These are phyloP conservation scores for Dendrobium officinale DNA, from an alignment of 106 monocot species.

Conservation along the genomic window DNA sequence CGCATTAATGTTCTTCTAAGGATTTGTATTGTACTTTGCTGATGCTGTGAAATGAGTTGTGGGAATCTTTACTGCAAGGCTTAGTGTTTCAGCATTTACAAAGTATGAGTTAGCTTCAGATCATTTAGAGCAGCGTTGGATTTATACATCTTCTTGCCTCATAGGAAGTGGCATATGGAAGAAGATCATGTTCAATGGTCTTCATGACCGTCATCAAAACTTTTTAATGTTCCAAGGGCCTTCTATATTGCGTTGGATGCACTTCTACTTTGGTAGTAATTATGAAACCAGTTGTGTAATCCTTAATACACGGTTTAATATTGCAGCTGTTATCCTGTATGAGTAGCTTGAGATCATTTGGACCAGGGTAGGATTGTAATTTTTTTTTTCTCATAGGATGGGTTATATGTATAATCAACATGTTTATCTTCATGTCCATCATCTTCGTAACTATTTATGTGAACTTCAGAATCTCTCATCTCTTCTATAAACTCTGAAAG, in stretches of 20 bases:
- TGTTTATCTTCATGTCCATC: not conserved
- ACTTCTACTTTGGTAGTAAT: not conserved
- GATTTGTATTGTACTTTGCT: not conserved
- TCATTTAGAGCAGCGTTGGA: not conserved
- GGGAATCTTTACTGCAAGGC: not conserved
- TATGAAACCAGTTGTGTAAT: not conserved
- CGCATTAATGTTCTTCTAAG: not conserved
- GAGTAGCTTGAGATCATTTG: not conserved
- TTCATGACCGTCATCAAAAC: not conserved
- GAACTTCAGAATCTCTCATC: not conserved
- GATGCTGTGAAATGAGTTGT: not conserved
- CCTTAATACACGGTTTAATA: not conserved
- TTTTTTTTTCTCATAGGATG: not conserved
- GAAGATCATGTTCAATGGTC: constrained; percentile 1
- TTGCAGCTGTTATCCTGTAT: not conserved
- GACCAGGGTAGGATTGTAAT: not conserved
- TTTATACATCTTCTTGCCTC: not conserved
- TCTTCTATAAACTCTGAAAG: not conserved
- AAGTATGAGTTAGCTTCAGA: not conserved
- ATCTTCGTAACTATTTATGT: not conserved
- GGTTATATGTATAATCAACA: not conserved
- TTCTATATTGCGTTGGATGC: not conserved
- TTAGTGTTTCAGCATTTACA: not conserved
- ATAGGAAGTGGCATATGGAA: not conserved
- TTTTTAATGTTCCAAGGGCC: not conserved